Conservation (phyloP, 2,329 filamentous ascomycete species). For the Byssochlamys sp. region DNA sequence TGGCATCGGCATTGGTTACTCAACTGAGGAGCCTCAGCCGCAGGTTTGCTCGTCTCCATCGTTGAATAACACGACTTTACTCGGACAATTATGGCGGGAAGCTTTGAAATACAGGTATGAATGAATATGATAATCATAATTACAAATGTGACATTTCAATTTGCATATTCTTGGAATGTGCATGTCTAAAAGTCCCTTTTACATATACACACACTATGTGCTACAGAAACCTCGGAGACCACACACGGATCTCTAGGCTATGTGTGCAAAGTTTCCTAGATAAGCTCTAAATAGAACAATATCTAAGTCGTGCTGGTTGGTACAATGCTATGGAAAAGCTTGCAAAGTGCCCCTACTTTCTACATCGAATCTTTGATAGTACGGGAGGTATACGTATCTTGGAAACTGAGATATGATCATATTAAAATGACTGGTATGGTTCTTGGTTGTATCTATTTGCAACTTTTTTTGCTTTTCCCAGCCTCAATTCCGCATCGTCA, state of each 20-base stretch:
- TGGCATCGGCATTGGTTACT: slow-evolving; percentile 1
- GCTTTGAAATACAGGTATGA: background rate
- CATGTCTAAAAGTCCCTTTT: too few relatives aligned
- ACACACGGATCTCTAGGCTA: too few relatives aligned
- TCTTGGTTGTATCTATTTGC: background rate
- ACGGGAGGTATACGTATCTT: background rate
- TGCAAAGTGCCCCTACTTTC: too few relatives aligned
- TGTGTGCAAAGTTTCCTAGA: too few relatives aligned
- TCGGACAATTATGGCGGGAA: background rate
- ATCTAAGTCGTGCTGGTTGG: too few relatives aligned
- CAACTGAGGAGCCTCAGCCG: background rate
- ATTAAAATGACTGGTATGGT: background rate
- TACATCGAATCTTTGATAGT: background rate
- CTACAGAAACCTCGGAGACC: too few relatives aligned
- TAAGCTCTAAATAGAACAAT: too few relatives aligned
- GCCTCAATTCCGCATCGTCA: slow-evolving; percentile 15
- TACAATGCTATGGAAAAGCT: too few relatives aligned
- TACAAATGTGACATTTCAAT: too few relatives aligned
- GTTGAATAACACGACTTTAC: background rate
- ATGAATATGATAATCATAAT: too few relatives aligned
- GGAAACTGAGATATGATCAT: background rate
- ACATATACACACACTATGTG: too few relatives aligned
- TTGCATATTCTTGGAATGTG: too few relatives aligned
- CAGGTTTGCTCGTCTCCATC: background rate
- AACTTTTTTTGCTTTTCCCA: background rate